phyloP scores from a whole-genome alignment of 2,329 filamentous ascomycete species.

The Exophiala lecanii-corni region DNA sequence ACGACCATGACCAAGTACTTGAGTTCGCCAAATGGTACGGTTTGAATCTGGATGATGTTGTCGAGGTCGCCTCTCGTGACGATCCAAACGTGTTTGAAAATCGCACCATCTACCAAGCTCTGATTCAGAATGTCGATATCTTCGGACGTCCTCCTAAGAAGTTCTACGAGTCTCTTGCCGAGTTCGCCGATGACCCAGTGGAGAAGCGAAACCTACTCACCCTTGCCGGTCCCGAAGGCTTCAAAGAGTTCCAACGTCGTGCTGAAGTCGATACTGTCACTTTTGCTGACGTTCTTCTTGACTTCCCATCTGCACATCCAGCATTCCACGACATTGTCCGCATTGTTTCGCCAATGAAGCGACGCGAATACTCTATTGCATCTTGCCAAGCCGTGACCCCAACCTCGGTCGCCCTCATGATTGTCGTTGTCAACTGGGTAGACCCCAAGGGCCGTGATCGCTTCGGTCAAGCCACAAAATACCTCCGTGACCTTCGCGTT shows the following conservation, averaged over 20 bases:
- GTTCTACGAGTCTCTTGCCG: conserved; percentile 90
- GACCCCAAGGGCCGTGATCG: conserved; percentile 82
- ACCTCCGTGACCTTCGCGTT: conserved; percentile 70
- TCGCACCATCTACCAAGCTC: conserved; percentile 85
- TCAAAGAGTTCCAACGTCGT: conserved; percentile 85
- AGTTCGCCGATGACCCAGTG: conserved; percentile 74
- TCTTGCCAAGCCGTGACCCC: conserved; percentile 94
- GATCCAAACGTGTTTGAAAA: conserved; percentile 70
- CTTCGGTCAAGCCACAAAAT: conserved; percentile 88
- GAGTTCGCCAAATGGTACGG: conserved; percentile 89
- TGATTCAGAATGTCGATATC: conserved; percentile 91
- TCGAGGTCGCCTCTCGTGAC: conserved; percentile 87
- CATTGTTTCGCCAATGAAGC: conserved; percentile 88
- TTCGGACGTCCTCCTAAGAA: conserved; percentile 95
- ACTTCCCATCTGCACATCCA: conserved; percentile 86
- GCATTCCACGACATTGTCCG: conserved; percentile 81
- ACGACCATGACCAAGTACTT: conserved; percentile 71
- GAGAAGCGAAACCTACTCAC: conserved; percentile 77
- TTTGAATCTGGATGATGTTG: conserved; percentile 73
- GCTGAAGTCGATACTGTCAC: conserved; percentile 87
- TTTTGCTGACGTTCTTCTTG: conserved; percentile 82
- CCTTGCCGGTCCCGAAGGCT: conserved; percentile 73
- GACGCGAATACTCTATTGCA: conserved; percentile 97
- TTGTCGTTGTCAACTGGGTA: conserved; percentile 95
- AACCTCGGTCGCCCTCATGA: conserved; percentile 85